A percentile compares a stretch with the other conserved stretches of the same genome.
Conservation (phyloP, 306 rosid genomes). For the Cucurbita argyrosperma region DNA sequence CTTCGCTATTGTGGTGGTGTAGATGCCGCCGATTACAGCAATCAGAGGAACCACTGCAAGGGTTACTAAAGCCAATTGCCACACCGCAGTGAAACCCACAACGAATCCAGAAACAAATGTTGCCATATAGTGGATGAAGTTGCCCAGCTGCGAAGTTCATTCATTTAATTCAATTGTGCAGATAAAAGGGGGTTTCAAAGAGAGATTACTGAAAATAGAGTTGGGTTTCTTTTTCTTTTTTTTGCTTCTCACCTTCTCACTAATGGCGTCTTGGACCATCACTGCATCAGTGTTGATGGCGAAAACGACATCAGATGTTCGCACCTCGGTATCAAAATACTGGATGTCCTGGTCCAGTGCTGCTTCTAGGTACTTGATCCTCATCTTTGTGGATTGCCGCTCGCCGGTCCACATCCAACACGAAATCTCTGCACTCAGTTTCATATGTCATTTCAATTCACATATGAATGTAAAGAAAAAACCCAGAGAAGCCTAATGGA, state of each 20-base stretch:
- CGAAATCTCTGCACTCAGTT: slow-evolving; percentile 61
- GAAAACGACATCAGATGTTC: slow-evolving; percentile 85
- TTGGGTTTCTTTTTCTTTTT: background rate
- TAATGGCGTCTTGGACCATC: slow-evolving; percentile 94
- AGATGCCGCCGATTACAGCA: slow-evolving; percentile 82
- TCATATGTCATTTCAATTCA: slow-evolving; percentile 4
- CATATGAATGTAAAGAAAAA: background rate
- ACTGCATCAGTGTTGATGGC: slow-evolving; percentile 91
- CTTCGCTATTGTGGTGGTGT: slow-evolving; percentile 65
- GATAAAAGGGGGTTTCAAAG: background rate
- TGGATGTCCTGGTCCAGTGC: slow-evolving; percentile 84
- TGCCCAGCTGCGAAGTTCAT: slow-evolving; percentile 57
- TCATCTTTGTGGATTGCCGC: slow-evolving; percentile 88
- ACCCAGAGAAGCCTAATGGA: background rate
- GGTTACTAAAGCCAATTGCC: slow-evolving; percentile 93
- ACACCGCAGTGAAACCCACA: slow-evolving; percentile 93
- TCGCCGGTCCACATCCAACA: slow-evolving; percentile 99
- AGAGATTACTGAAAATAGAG: background rate
- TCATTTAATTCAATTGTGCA: background rate
- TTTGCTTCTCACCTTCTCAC: slow-evolving; percentile 66
- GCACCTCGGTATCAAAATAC: slow-evolving; percentile 79
- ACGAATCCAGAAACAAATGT: slow-evolving; percentile 91
- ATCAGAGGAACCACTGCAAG: slow-evolving; percentile 93
- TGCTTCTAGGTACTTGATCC: slow-evolving; percentile 83
- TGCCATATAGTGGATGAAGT: slow-evolving; percentile 93